Conservation (phyloP, 2,329 filamentous ascomycete genomes). For the Fusarium temperatum region DNA sequence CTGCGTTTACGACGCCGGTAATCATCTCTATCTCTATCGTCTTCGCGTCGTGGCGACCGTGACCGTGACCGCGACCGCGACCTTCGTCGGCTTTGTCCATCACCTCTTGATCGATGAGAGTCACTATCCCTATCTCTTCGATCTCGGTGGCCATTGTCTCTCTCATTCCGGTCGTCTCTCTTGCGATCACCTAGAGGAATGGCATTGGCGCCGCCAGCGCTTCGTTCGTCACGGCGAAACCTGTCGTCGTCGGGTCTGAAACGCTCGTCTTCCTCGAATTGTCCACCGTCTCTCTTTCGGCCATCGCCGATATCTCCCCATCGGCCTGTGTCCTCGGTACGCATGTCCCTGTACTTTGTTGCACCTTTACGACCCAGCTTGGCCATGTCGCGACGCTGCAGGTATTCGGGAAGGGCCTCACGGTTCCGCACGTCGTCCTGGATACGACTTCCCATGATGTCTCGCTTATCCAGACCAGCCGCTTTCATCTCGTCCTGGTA, state of each 20-base stretch:
- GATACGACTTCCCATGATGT: conserved; percentile 86
- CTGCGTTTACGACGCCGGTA: conserved; percentile 65
- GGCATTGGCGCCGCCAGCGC: conserved; percentile 73
- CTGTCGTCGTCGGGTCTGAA: conserved; percentile 72
- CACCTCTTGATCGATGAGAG: conserved; percentile 37
- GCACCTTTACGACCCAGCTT: conserved; percentile 92
- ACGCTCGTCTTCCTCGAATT: conserved; percentile 66
- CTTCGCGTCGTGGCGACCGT: conserved; percentile 57
- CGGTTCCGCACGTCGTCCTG: conserved; percentile 85
- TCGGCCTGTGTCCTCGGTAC: conserved; percentile 86
- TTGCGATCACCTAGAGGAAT: conserved; percentile 66
- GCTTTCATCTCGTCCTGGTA: conserved; percentile 83
- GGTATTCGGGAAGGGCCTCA: conserved; percentile 85
- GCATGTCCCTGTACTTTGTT: conserved; percentile 89
- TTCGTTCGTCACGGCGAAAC: conserved; percentile 53
- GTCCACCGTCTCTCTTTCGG: conserved; percentile 47
- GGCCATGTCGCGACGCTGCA: conserved; percentile 93
- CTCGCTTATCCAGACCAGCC: conserved; percentile 79
- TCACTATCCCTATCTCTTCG: conserved; percentile 32
- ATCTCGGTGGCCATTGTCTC: conserved; percentile 28
- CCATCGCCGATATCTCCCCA: conserved; percentile 76
- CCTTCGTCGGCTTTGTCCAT: conserved; percentile 26
- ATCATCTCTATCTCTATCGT: conserved; percentile 55
- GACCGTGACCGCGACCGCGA: conserved; percentile 62
- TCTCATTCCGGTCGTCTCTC: conserved; percentile 45